A percentile compares a stretch with the other conserved stretches of the same genome.
These are phyloP conservation scores for Xerocomus potaroensis DNA, from an alignment of 768 basidiomycete species.

Conservation along the genomic window DNA sequence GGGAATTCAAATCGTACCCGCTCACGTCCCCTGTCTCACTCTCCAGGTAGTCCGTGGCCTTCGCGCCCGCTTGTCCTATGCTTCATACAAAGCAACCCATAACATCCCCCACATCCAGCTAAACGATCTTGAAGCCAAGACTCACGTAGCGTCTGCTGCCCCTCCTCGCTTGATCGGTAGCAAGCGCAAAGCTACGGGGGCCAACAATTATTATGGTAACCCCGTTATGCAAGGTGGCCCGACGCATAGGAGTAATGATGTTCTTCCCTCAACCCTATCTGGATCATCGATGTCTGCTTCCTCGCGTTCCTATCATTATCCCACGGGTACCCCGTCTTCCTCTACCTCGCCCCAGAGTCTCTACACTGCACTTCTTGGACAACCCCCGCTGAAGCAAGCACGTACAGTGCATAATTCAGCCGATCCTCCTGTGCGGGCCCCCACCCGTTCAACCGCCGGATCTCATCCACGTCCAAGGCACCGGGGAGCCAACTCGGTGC, in stretches of 20 bases:
- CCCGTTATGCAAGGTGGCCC: conserved; percentile 45
- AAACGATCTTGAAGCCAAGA: conserved; percentile 67
- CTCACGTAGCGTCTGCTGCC: conserved; percentile 39
- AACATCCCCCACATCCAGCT: conserved; percentile 64
- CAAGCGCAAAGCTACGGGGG: conserved; percentile 47
- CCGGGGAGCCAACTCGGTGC: conserved; percentile 10
- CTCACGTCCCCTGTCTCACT: conserved; percentile 31
- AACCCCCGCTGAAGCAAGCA: conserved; percentile 70
- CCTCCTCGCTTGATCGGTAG: conserved; percentile 52
- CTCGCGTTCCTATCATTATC: conserved; percentile 42
- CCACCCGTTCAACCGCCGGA: conserved; percentile 35
- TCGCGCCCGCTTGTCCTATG: conserved; percentile 76
- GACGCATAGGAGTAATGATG: conserved; percentile 41
- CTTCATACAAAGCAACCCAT: conserved; percentile 78
- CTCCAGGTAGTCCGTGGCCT: conserved; percentile 74
- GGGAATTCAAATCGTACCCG: conserved; percentile 4
- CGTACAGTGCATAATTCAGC: conserved; percentile 73
- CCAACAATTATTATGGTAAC: conserved; percentile 47
- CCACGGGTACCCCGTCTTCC: conserved; percentile 33
- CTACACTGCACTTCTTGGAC: conserved; percentile 71
- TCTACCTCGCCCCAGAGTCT: conserved; percentile 53
- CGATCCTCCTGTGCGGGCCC: conserved; percentile 60
- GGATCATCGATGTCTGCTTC: conserved; percentile 25
- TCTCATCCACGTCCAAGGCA: conserved; percentile 24
- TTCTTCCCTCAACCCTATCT: conserved; percentile 34